These are phyloP conservation scores for Arthromyces matolae DNA, from an alignment of 768 basidiomycete genomes.

Conservation along the genomic window DNA sequence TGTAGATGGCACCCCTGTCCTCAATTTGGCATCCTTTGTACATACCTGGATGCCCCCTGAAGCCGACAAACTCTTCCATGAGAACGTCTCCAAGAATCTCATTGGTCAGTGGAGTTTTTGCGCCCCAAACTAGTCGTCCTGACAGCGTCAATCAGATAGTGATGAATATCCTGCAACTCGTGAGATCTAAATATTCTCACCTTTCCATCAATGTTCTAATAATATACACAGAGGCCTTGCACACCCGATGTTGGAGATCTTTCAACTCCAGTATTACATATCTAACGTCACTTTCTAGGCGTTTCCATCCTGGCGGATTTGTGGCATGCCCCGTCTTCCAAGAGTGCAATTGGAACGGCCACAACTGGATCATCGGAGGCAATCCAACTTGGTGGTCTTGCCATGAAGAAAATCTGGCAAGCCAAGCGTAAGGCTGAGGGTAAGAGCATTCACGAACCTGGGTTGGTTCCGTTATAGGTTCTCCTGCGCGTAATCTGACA, in stretches of 20 bases:
- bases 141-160: slow-evolving; percentile 21
- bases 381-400: slow-evolving; percentile 70
- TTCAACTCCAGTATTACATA: too few relatives aligned
- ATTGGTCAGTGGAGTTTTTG: slow-evolving; percentile 33
- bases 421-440: slow-evolving; percentile 59
- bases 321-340: slow-evolving; percentile 63
- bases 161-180: slow-evolving; percentile 72
- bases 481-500: not conserved
- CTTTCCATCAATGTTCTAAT: not conserved
- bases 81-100: slow-evolving; percentile 66
- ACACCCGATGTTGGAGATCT: slow-evolving; percentile 57
- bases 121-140: not conserved
- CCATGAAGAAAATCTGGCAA: slow-evolving; percentile 74
- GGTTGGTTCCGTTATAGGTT: slow-evolving; percentile 34
- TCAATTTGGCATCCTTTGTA: slow-evolving; percentile 63
- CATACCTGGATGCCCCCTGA: slow-evolving; percentile 61
- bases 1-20: slow-evolving; percentile 52
- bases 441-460: slow-evolving; percentile 74
- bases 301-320: slow-evolving; percentile 54
- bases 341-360: slow-evolving; percentile 66
- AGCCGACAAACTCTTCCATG: slow-evolving; percentile 51
- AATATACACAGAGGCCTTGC: slow-evolving; percentile 39
- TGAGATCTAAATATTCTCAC: slow-evolving; percentile 20
- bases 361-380: slow-evolving; percentile 74
- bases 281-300: too few relatives aligned